phyloP scores from a whole-genome alignment of 345 rosid species.

The Mercurialis annua region DNA sequence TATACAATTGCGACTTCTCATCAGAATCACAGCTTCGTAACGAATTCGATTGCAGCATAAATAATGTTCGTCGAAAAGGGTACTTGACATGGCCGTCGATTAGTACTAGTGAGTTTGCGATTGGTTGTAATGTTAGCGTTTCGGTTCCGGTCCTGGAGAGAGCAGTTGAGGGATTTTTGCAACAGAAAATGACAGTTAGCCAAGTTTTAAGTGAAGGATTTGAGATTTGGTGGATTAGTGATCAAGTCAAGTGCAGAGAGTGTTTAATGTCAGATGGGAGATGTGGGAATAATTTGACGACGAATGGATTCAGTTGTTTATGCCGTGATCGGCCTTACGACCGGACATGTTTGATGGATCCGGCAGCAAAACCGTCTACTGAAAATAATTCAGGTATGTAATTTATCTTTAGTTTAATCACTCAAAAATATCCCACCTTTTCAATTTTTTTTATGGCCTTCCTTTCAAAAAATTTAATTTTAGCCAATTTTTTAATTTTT shows the following conservation, averaged over 20 bases:
- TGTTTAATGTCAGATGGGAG: neutral
- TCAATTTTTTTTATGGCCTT: too few relatives aligned
- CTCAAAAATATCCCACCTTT: too few relatives aligned
- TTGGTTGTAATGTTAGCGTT: constrained; percentile 1
- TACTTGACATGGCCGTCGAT: neutral
- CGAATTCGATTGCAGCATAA: neutral
- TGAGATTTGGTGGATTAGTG: neutral
- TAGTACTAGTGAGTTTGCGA: neutral
- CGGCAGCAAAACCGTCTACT: neutral
- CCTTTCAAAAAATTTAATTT: too few relatives aligned
- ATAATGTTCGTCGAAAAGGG: neutral
- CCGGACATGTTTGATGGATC: neutral
- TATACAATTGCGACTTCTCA: constrained; percentile 2
- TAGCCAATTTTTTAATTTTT: neutral
- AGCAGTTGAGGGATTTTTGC: neutral
- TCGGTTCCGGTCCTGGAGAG: neutral
- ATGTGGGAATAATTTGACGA: constrained; percentile 1
- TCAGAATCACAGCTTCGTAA: neutral
- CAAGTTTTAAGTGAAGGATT: constrained; percentile 5
- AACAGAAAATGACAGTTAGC: neutral
- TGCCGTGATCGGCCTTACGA: neutral
- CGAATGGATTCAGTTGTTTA: constrained; percentile 2
- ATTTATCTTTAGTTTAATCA: too few relatives aligned
- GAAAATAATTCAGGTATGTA: constrained; percentile 2
- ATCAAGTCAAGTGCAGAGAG: neutral